Evolutionary conservation across 371 early-diverging fungal genomes (phyloP).

Genomic region (Nematocida sp.): DNA sequence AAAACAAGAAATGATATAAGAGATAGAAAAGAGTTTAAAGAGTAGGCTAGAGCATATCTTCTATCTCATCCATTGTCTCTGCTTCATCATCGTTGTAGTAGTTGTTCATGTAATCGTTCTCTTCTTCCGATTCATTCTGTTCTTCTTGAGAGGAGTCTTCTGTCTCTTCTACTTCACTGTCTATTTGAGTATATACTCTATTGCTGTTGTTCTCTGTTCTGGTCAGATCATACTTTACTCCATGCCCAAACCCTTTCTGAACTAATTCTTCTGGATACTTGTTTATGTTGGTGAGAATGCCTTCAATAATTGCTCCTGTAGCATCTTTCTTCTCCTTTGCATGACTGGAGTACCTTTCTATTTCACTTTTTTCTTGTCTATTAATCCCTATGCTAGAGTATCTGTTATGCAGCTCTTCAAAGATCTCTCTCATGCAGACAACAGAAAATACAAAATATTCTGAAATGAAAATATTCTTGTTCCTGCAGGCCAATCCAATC

Average conservation of each 20-base stretch:
- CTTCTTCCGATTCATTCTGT: constrained; percentile 28
- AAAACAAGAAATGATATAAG: too few relatives aligned
- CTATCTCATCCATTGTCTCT: constrained; percentile 6
- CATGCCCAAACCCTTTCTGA: constrained; percentile 39
- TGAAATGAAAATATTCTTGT: background rate
- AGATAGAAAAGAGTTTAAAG: too few relatives aligned
- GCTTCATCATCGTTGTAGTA: constrained; percentile 35
- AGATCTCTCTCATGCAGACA: background rate
- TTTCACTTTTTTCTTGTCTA: background rate
- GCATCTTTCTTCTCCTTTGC: constrained; percentile 11
- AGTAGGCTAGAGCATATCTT: constrained; percentile 31
- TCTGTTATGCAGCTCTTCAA: constrained; percentile 3
- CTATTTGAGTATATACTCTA: constrained; percentile 27
- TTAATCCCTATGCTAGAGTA: background rate
- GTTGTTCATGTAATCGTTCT: constrained; percentile 40
- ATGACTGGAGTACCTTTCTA: constrained; percentile 18
- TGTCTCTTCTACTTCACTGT: constrained; percentile 28
- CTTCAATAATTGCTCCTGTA: background rate
- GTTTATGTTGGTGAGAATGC: constrained; percentile 7
- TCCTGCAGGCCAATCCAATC: background rate
- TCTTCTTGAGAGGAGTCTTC: background rate
- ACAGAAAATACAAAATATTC: background rate
- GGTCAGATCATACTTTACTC: constrained; percentile 27
- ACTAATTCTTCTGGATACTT: constrained; percentile 44
- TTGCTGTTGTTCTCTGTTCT: background rate